phyloP scores from a whole-genome alignment of 1,284 basidiomycete genomes.

The Malassezia dermatis region DNA sequence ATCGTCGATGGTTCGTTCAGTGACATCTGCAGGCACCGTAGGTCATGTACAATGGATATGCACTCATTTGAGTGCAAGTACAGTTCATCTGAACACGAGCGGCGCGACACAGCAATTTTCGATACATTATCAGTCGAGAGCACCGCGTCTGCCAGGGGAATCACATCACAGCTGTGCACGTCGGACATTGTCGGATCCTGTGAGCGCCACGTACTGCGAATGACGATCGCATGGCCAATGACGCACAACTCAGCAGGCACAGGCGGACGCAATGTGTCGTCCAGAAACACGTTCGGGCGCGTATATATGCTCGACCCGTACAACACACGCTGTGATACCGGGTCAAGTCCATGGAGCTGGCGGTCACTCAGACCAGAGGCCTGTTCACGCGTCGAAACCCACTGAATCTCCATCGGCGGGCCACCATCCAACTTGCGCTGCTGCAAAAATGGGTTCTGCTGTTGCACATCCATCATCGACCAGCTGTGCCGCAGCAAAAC shows the following conservation, averaged over 20 bases:
- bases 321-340: neutral
- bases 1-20: neutral
- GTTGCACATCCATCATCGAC: neutral
- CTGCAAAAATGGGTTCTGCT: neutral
- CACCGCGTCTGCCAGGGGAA: neutral
- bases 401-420: neutral
- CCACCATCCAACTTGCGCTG: neutral
- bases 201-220: neutral
- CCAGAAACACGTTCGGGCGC: neutral
- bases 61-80: neutral
- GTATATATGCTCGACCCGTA: neutral
- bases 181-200: neutral
- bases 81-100: neutral
- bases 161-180: constrained; percentile 2
- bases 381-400: neutral
- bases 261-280: constrained; percentile 1
- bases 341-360: neutral
- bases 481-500: constrained; percentile 1
- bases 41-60: neutral
- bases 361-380: neutral
- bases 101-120: neutral
- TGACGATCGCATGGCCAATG: neutral
- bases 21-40: neutral
- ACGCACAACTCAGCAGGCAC: neutral
- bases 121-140: constrained; percentile 1